Percentiles rank a stretch among this genome's conserved stretches.
These are phyloP conservation scores for Xylaria sp. DNA, from an alignment of 2,329 filamentous ascomycete genomes.

Conservation along the genomic window DNA sequence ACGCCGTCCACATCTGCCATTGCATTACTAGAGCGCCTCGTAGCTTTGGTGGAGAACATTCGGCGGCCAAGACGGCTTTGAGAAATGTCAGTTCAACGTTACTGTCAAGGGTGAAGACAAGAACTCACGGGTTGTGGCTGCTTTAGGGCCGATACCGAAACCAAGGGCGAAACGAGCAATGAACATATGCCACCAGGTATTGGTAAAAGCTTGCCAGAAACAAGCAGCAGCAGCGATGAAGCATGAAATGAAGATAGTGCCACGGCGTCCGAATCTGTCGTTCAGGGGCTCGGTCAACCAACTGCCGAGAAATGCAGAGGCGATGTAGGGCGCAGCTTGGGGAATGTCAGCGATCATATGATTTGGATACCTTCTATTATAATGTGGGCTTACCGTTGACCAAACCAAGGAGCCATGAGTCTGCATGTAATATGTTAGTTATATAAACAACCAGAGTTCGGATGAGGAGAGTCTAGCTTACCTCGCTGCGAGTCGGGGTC, in stretches of 20 bases:
- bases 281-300: slow-evolving; percentile 81
- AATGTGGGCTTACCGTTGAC: slow-evolving; percentile 58
- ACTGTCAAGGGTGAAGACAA: neutral
- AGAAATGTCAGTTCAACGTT: slow-evolving; percentile 3
- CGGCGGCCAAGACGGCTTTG: slow-evolving; percentile 72
- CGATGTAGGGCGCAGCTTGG: slow-evolving; percentile 66
- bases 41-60: slow-evolving; percentile 70
- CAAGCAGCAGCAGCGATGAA: slow-evolving; percentile 66
- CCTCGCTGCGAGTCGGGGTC: slow-evolving; percentile 56
- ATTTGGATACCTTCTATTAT: neutral
- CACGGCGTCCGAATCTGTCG: slow-evolving; percentile 73
- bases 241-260: slow-evolving; percentile 76
- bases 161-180: slow-evolving; percentile 75
- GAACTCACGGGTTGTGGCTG: slow-evolving; percentile 66
- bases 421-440: slow-evolving; percentile 38
- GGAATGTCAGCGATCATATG: slow-evolving; percentile 10
- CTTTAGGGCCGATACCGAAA: slow-evolving; percentile 76
- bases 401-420: slow-evolving; percentile 69
- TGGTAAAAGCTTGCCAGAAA: slow-evolving; percentile 60
- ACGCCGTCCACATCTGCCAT: slow-evolving; percentile 69
- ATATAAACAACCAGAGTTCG: neutral
- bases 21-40: slow-evolving; percentile 78
- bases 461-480: slow-evolving; percentile 21
- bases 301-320: slow-evolving; percentile 74
- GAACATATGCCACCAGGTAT: slow-evolving; percentile 73